Evolutionary conservation across 352 stramenopile genomes (phyloP).

Genomic region (Phytophthora sp.): DNA sequence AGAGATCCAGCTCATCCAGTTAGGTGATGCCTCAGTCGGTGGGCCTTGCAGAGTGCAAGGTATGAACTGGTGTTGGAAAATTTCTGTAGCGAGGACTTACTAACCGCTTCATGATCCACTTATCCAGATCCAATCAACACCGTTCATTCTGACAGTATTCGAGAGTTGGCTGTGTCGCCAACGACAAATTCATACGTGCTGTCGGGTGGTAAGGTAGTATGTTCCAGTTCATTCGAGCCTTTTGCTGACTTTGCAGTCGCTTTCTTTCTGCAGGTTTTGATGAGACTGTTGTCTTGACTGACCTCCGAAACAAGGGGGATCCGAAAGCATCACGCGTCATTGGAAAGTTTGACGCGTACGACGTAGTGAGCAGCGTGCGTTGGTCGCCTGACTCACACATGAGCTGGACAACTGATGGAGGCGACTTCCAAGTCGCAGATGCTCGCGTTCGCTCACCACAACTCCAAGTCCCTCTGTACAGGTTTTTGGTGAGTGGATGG

Average conservation of each 20-base stretch:
- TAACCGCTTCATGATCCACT: neutral
- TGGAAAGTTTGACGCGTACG: constrained; percentile 68
- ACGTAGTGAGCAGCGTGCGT: constrained; percentile 83
- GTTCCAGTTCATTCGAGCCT: constrained; percentile 20
- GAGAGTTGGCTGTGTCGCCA: constrained; percentile 62
- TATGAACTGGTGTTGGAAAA: neutral
- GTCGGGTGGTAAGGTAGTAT: constrained; percentile 40
- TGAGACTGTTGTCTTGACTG: constrained; percentile 75
- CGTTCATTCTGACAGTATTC: constrained; percentile 76
- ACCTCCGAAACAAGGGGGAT: constrained; percentile 55
- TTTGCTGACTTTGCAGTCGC: constrained; percentile 8
- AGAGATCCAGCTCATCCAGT: constrained; percentile 68
- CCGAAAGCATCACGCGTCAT: constrained; percentile 41
- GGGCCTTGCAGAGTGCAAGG: constrained; percentile 44
- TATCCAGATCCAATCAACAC: constrained; percentile 54
- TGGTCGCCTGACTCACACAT: constrained; percentile 63
- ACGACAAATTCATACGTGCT: constrained; percentile 33
- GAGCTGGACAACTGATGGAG: constrained; percentile 85
- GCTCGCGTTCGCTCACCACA: constrained; percentile 43
- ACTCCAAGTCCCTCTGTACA: constrained; percentile 44
- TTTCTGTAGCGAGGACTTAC: neutral
- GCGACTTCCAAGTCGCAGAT: constrained; percentile 75
- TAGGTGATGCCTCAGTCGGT: constrained; percentile 31
- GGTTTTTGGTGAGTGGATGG: constrained; percentile 28
- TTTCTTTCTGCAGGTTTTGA: constrained; percentile 66